Conservation (phyloP, 2,329 filamentous ascomycete species). For the Penicillium sp. region DNA sequence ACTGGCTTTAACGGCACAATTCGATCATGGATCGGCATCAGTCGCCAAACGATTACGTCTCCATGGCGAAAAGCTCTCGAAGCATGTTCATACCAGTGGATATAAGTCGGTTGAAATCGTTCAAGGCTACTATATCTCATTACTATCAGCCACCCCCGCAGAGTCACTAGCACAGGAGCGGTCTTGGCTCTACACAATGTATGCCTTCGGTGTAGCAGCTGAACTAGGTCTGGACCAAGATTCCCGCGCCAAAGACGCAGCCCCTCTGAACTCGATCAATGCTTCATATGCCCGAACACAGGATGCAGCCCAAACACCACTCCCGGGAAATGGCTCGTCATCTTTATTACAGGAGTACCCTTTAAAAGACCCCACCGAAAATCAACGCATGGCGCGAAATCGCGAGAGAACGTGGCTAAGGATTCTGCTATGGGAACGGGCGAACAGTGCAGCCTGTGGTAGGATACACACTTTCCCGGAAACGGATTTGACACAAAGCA, state of each 20-base stretch:
- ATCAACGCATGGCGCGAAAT: slow-evolving; percentile 19
- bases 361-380: not conserved
- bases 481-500: slow-evolving; percentile 18
- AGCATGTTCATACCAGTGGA: slow-evolving; percentile 23
- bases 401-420: slow-evolving; percentile 26
- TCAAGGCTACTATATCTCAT: slow-evolving; percentile 27
- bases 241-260: not conserved
- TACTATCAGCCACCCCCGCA: slow-evolving; percentile 23
- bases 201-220: slow-evolving; percentile 23
- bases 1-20: slow-evolving; percentile 25
- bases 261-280: not conserved
- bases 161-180: slow-evolving; percentile 22
- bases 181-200: slow-evolving; percentile 26
- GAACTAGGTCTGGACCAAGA: slow-evolving; percentile 24
- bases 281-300: not conserved
- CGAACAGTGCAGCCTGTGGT: slow-evolving; percentile 24
- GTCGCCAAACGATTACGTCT: slow-evolving; percentile 21
- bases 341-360: not conserved
- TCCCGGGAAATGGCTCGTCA: not conserved
- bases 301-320: not conserved
- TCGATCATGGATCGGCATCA: slow-evolving; percentile 16
- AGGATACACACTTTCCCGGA: slow-evolving; percentile 24
- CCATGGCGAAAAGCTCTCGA: slow-evolving; percentile 25
- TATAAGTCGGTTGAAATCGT: slow-evolving; percentile 27
- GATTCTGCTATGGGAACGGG: slow-evolving; percentile 27